Evolutionary conservation across 2,329 filamentous ascomycete genomes (phyloP), one percentile per base, ranked within the genome.

Genomic region (Colletotrichum trifolii): DNA sequence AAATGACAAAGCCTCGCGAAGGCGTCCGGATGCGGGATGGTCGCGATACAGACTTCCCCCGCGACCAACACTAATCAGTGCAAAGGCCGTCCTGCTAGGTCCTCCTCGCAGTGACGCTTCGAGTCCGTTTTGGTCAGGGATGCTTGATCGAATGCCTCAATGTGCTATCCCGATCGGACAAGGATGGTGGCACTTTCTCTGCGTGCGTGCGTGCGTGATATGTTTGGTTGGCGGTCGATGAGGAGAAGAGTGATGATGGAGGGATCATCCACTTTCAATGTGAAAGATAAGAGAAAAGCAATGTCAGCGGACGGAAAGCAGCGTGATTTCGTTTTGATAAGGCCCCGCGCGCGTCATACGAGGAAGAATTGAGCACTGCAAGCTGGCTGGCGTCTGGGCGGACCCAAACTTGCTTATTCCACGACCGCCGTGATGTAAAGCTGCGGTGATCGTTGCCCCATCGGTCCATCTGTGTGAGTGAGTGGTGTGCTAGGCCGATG

Each of bases 321-420:
- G 13, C 36, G 13, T 46, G 8, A 48, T n/a, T 43, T 13, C 46
- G 38, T 56, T 56, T 52, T 62, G 58, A 56, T 38, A 62, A 43
- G 35, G 35, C 40, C 40, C 42, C 39, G 4, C 25, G 25, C 42
- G 11, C n/a, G 1, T 48, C 33, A 12, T 12, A 35, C 34, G 25
- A 7, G 17, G 34, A 45, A 34, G 9, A 42, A 43, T 17, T 17
- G 11, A 40, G 35, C 48, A 36, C 38, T 17, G 12, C 25, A 25
- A 47, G 15, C 58, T 57, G 62, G 52, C n/a, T n/a, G n/a, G n/a
- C 58, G 62, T 40, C 62, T 62, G 25, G 62, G 58, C 62, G 35
- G n/a, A 8, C 13, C 42, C 36, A 57, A 62, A 62, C 58, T 65
- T 62, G 62, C 46, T 65, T 62, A 25, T 46, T 46, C 11, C 25